phyloP scores from a whole-genome alignment of 2,329 filamentous ascomycete genomes.

The Scortechinia acanthostroma region DNA sequence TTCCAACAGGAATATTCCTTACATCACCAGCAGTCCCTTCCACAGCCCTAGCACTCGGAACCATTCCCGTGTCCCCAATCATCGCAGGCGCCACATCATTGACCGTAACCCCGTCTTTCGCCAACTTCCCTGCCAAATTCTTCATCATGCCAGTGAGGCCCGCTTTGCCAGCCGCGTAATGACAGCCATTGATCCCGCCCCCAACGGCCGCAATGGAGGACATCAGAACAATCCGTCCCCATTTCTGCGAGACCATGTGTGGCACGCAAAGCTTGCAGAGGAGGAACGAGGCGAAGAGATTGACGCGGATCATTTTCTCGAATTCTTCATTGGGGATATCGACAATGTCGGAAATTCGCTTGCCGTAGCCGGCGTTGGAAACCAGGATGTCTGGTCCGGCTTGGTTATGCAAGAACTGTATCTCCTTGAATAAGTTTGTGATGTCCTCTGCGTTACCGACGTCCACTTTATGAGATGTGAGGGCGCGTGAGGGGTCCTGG shows the following conservation, averaged over 20 bases:
- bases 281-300: slow-evolving; percentile 21
- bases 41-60: slow-evolving; percentile 16
- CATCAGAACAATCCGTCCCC: slow-evolving; percentile 20
- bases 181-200: slow-evolving; percentile 22
- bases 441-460: slow-evolving; percentile 44
- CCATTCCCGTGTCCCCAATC: slow-evolving; percentile 25
- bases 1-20: slow-evolving; percentile 18
- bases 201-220: slow-evolving; percentile 21
- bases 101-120: slow-evolving; percentile 20
- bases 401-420: slow-evolving; percentile 40
- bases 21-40: slow-evolving; percentile 32
- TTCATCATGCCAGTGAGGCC: slow-evolving; percentile 19
- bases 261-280: slow-evolving; percentile 18
- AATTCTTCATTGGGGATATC: slow-evolving; percentile 23
- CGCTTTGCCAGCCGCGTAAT: slow-evolving; percentile 4
- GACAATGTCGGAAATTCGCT: slow-evolving; percentile 19
- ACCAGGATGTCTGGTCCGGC: slow-evolving; percentile 17
- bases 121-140: slow-evolving; percentile 19
- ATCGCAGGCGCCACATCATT: slow-evolving; percentile 24
- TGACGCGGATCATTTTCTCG: slow-evolving; percentile 24
- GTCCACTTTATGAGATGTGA: slow-evolving; percentile 50
- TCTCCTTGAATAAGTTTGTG: slow-evolving; percentile 41
- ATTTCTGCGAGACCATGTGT: slow-evolving; percentile 18
- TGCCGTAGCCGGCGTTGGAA: slow-evolving; percentile 20
- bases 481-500: too few relatives aligned